Conservation (phyloP, 2,329 filamentous ascomycete species). For the Alternaria sp. region DNA sequence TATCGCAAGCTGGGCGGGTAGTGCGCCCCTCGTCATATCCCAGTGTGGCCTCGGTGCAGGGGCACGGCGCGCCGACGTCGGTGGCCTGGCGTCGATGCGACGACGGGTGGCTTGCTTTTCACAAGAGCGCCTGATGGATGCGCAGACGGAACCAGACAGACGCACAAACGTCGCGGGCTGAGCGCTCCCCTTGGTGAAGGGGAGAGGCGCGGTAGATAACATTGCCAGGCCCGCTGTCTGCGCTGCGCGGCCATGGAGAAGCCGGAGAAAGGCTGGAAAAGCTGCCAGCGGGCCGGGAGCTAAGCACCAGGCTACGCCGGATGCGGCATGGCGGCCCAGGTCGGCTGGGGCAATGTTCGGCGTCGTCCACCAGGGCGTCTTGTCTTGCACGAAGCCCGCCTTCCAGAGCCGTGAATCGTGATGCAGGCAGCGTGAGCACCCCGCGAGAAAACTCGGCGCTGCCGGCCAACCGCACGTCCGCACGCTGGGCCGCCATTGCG, state of each 20-base stretch:
- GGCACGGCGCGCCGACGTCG: slow-evolving; percentile 32
- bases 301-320: slow-evolving; percentile 20
- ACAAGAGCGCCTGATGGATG: slow-evolving; percentile 1
- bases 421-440: slow-evolving; percentile 27
- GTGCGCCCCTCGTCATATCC: slow-evolving; percentile 13
- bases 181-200: background rate
- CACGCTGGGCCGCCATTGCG: slow-evolving; percentile 33
- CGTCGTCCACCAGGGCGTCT: slow-evolving; percentile 25
- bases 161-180: background rate
- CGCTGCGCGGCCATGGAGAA: slow-evolving; percentile 40
- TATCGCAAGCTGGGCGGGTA: slow-evolving; percentile 10
- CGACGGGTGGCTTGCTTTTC: slow-evolving; percentile 1
- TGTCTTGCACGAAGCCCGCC: slow-evolving; percentile 21
- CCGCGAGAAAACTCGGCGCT: slow-evolving; percentile 42
- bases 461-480: slow-evolving; percentile 31
- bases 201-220: slow-evolving; percentile 11
- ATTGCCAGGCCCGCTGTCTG: background rate
- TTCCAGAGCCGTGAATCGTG: slow-evolving; percentile 11
- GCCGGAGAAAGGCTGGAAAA: slow-evolving; percentile 43
- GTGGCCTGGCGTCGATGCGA: slow-evolving; percentile 14
- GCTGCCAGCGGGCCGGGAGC: slow-evolving; percentile 35
- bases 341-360: slow-evolving; percentile 31
- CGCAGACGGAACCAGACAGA: slow-evolving; percentile 1
- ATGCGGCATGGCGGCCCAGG: slow-evolving; percentile 24
- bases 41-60: slow-evolving; percentile 31